Evolutionary conservation across 805 yeast genomes (phyloP), one percentile per base, ranked within the genome.

Genomic region (Clavispora carvajalis): DNA sequence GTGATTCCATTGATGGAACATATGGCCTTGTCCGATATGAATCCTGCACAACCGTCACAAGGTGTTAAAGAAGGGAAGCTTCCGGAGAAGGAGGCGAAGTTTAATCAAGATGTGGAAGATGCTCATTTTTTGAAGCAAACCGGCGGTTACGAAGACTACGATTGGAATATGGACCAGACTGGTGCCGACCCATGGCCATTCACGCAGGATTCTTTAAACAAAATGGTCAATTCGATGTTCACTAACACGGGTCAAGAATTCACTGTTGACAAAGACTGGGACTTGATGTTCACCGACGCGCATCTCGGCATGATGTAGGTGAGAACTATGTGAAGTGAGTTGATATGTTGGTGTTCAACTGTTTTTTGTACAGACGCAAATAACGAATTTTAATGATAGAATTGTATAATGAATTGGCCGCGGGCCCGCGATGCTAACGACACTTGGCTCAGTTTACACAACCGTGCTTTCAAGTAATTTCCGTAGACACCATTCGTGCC

Each of bases 191-290:
- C 4, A 12, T 19, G 26, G 13, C 30, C 37, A 16, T 13, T 17
- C 4, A n/a, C 26, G 13, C 29, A 23, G 9, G 39, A 37, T 4
- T 25, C 34, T 3, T 21, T 37, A 11, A 24, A 16, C 28, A 30
- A 29, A 11, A 37, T 37, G 39, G 16, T 37, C 22, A 28, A 37
- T 10, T 21, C 37, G 37, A 34, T 49, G 19, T 49, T 49, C 40
- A 44, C 45, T 33, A 41, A 46, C 21, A 38, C 39, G 3, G 52
- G 52, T n/a, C 36, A 38, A 10, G 54, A 49, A 31, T 48, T 44
- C 25, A 19, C 15, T 7, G 15, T 31, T 22, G 23, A 21, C 10
- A 18, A 31, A 17, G 34, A 31, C 31, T 28, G 31, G 31, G 31
- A 28, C 19, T 8, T 28, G 19, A 28, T 28, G 31, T 28, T 28